These are phyloP conservation scores for Neurospora pannonica DNA, from an alignment of 495 filamentous ascomycete genomes.

Conservation along the genomic window DNA sequence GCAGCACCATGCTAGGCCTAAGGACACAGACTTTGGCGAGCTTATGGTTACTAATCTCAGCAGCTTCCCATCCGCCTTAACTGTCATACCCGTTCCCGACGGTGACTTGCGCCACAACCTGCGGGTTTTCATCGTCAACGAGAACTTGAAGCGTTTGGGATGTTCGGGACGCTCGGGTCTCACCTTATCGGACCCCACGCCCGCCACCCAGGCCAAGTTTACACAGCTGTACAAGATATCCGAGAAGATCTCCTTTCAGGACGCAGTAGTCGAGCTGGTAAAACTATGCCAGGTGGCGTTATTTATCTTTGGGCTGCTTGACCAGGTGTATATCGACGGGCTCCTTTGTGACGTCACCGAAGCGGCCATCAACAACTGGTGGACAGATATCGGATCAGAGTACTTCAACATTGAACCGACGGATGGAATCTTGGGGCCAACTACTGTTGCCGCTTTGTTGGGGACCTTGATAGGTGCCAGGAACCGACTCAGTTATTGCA, in stretches of 20 bases:
- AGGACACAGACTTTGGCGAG: conserved; percentile 73
- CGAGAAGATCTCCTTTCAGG: conserved; percentile 66
- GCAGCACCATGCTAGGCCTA: conserved; percentile 71
- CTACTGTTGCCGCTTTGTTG: conserved; percentile 79
- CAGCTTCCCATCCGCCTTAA: conserved; percentile 79
- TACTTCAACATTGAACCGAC: conserved; percentile 84
- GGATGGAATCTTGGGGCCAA: conserved; percentile 86
- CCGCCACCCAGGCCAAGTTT: conserved; percentile 84
- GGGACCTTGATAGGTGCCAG: conserved; percentile 83
- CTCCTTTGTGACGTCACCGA: conserved; percentile 90
- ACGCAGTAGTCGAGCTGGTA: conserved; percentile 77
- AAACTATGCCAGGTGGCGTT: conserved; percentile 88
- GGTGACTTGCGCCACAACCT: conserved; percentile 76
- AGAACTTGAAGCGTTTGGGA: conserved; percentile 82
- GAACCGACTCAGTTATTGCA: conserved; percentile 70
- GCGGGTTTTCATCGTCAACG: conserved; percentile 87
- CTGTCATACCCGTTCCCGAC: conserved; percentile 77
- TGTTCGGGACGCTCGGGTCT: conserved; percentile 86
- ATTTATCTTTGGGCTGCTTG: conserved; percentile 77
- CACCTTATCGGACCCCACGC: conserved; percentile 62
- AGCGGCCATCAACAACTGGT: conserved; percentile 86
- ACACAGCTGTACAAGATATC: conserved; percentile 79
- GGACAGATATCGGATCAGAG: conserved; percentile 86
- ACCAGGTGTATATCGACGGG: conserved; percentile 85
- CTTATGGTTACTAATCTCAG: conserved; percentile 92